phyloP scores from a whole-genome alignment of 345 rosid genomes.

The Salix udensis region DNA sequence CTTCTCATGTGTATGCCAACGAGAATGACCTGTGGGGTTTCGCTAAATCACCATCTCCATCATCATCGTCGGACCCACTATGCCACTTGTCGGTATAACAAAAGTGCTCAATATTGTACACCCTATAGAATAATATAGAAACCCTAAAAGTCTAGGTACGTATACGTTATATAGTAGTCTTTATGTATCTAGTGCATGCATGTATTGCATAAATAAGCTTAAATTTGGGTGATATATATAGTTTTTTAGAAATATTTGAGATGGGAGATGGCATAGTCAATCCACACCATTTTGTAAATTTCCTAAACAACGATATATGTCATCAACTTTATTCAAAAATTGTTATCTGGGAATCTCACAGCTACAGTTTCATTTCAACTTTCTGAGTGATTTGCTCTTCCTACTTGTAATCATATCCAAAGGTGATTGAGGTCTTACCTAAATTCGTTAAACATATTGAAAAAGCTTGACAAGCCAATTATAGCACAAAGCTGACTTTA shows the following conservation, averaged over 20 bases:
- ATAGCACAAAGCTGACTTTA: slow-evolving; percentile 42
- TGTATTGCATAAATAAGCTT: slow-evolving; percentile 14
- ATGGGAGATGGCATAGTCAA: slow-evolving; percentile 18
- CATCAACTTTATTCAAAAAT: slow-evolving; percentile 10
- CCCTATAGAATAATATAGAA: not conserved
- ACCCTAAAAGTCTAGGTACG: not conserved
- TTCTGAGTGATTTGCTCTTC: slow-evolving; percentile 9
- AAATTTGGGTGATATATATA: not conserved
- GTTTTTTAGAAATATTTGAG: slow-evolving; percentile 1
- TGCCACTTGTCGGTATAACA: slow-evolving; percentile 68
- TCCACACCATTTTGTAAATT: not conserved
- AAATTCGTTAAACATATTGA: slow-evolving; percentile 37
- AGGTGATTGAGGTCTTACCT: slow-evolving; percentile 19
- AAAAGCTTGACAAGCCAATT: slow-evolving; percentile 41
- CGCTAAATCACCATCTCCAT: slow-evolving; percentile 51
- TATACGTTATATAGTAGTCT: not conserved
- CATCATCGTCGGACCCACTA: slow-evolving; percentile 38
- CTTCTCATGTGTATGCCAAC: slow-evolving; percentile 10
- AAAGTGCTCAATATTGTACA: not conserved
- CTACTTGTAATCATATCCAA: slow-evolving; percentile 27
- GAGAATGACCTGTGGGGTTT: slow-evolving; percentile 69
- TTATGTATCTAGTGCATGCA: not conserved
- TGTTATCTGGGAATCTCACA: not conserved
- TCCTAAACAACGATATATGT: slow-evolving; percentile 6
- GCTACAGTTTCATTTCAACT: not conserved